phyloP scores from a whole-genome alignment of 139 green algal species.

The Picochlorum sp. region DNA sequence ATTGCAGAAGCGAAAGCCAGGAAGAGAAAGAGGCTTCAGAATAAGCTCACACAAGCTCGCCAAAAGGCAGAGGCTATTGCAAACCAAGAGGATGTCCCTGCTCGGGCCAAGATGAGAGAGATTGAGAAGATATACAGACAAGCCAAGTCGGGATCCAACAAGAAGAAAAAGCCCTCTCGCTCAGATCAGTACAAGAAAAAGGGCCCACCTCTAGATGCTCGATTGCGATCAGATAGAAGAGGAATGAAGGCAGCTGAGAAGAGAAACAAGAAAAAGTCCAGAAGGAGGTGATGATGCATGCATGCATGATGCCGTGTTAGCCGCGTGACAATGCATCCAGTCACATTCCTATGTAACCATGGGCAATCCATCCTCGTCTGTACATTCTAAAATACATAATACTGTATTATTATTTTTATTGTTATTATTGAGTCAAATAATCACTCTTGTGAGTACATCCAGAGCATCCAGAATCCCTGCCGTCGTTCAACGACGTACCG shows the following conservation, averaged over 20 bases:
- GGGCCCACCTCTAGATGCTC: constrained; percentile 19
- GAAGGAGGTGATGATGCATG: background rate
- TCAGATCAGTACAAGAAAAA: constrained; percentile 20
- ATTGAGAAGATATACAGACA: constrained; percentile 34
- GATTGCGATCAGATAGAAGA: constrained; percentile 30
- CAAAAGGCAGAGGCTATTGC: constrained; percentile 68
- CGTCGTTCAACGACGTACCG: no score
- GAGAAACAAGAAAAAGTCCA: constrained; percentile 4
- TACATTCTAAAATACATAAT: no score
- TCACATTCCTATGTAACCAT: background rate
- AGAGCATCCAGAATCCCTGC: no score
- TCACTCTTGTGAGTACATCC: no score
- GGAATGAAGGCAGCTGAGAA: constrained; percentile 8
- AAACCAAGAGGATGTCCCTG: constrained; percentile 54
- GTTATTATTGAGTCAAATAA: no score
- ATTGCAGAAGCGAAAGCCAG: constrained; percentile 86
- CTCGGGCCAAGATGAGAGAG: constrained; percentile 31
- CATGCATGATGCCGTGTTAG: no score
- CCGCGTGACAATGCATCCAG: background rate
- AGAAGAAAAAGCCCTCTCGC: background rate
- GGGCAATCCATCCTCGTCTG: no score
- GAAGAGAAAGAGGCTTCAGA: constrained; percentile 64
- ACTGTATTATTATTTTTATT: no score
- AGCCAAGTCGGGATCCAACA: background rate
- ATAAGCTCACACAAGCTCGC: constrained; percentile 44